Percentiles rank a stretch among this genome's conserved stretches.
These are phyloP conservation scores for Ceraceosorus guamensis DNA, from an alignment of 1,284 basidiomycete species.

Conservation along the genomic window DNA sequence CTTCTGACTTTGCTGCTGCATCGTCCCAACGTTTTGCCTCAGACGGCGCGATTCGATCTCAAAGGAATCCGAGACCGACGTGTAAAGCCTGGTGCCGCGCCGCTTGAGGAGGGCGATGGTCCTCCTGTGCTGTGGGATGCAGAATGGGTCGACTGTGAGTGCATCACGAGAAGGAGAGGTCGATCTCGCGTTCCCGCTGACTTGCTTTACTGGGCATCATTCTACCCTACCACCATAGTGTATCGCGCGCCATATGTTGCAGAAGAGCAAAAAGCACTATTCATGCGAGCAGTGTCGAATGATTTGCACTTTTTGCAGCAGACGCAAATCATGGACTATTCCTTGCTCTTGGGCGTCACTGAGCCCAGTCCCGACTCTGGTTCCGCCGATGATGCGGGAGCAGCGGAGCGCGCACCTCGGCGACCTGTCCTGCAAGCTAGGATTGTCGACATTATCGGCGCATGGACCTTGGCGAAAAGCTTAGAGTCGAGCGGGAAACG, in stretches of 20 bases:
- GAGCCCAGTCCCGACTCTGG: too few species aligned
- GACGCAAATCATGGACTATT: conserved; percentile 43
- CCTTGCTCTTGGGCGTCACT: conserved; percentile 36
- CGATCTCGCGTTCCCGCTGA: too few species aligned
- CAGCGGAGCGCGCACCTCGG: neutral
- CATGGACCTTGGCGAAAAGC: conserved; percentile 37
- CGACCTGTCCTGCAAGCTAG: conserved; percentile 24
- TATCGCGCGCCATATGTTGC: conserved; percentile 25
- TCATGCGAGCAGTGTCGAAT: conserved; percentile 29
- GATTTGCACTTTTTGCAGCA: conserved; percentile 35
- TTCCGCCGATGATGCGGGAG: neutral
- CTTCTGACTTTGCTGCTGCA: too few species aligned
- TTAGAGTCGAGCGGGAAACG: conserved; percentile 36
- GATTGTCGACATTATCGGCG: conserved; percentile 41
- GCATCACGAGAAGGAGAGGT: too few species aligned
- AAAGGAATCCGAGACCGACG: conserved; percentile 39
- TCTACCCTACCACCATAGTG: conserved; percentile 15
- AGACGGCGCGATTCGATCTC: conserved; percentile 27
- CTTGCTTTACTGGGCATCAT: conserved; percentile 29
- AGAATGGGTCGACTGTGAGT: conserved; percentile 16
- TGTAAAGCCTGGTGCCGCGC: conserved; percentile 16
- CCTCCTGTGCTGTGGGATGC: conserved; percentile 16
- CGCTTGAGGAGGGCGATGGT: conserved; percentile 9
- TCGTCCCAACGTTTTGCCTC: neutral
- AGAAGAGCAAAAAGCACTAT: conserved; percentile 28